These are phyloP conservation scores for Madurella mycetomatis DNA, from an alignment of 2,329 filamentous ascomycete genomes.

Conservation along the genomic window DNA sequence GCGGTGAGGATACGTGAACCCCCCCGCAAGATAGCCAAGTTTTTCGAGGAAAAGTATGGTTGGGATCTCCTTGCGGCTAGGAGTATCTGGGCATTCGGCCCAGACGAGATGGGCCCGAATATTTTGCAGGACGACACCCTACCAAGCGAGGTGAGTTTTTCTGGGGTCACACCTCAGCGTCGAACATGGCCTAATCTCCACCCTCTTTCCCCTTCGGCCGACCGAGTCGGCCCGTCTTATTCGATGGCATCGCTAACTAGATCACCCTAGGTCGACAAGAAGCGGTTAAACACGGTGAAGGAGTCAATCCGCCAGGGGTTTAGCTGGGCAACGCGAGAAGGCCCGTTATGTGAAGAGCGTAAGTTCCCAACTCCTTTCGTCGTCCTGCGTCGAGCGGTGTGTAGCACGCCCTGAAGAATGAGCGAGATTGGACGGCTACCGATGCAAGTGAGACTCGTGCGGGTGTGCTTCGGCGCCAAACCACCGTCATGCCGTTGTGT, in stretches of 20 bases:
- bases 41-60: conserved; percentile 94
- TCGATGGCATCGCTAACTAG: conserved; percentile 13
- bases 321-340: conserved; percentile 92
- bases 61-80: conserved; percentile 93
- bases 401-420: conserved; percentile 14
- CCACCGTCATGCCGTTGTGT: neutral
- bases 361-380: conserved; percentile 40
- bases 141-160: conserved; percentile 67
- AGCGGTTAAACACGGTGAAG: conserved; percentile 76
- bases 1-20: conserved; percentile 90
- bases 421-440: neutral
- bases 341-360: conserved; percentile 96
- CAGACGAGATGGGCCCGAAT: conserved; percentile 90
- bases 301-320: conserved; percentile 96
- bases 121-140: conserved; percentile 96
- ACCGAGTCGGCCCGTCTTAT: conserved; percentile 16
- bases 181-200: too few species aligned
- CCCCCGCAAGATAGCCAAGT: conserved; percentile 87
- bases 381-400: conserved; percentile 11
- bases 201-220: neutral
- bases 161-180: neutral
- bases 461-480: neutral
- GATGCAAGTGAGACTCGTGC: neutral
- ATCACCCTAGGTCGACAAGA: conserved; percentile 71
- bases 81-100: conserved; percentile 98